A percentile compares a stretch with the other conserved stretches of the same genome.
Conservation (phyloP, 1,284 basidiomycete genomes). For the Gomphus bonarii region DNA sequence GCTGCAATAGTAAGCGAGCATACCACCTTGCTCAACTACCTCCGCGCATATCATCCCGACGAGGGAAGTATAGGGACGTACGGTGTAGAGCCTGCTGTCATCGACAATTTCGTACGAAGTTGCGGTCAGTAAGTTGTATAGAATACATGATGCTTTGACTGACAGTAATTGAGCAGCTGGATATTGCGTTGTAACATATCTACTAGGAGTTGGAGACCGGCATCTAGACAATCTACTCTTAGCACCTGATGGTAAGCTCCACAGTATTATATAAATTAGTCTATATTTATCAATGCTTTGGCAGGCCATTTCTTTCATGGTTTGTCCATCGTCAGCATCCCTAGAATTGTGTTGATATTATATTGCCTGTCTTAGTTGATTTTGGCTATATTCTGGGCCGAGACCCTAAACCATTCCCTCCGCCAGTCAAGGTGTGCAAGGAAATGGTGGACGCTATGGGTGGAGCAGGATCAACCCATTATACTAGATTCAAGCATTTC, state of each 20-base stretch:
- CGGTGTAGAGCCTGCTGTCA: conserved; percentile 83
- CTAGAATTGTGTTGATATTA: conserved; percentile 12
- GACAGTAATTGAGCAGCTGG: conserved; percentile 52
- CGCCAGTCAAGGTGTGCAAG: conserved; percentile 96
- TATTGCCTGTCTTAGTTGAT: conserved; percentile 55
- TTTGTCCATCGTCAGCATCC: conserved; percentile 18
- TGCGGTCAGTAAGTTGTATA: conserved; percentile 62
- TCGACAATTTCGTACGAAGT: conserved; percentile 94
- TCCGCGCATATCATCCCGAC: conserved; percentile 80
- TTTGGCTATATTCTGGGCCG: conserved; percentile 98
- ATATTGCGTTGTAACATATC: conserved; percentile 96
- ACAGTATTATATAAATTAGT: conserved; percentile 11
- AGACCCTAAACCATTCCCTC: conserved; percentile 97
- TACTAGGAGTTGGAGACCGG: conserved; percentile 94
- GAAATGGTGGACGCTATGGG: conserved; percentile 99
- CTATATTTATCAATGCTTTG: not conserved
- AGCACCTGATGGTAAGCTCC: conserved; percentile 70
- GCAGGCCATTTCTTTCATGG: conserved; percentile 81
- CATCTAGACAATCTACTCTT: conserved; percentile 95
- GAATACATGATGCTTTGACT: not conserved
- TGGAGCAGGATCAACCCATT: conserved; percentile 85
- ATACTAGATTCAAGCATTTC: conserved; percentile 90
- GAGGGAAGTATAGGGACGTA: conserved; percentile 88
- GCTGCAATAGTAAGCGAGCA: conserved; percentile 89
- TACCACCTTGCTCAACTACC: conserved; percentile 74